Conservation (phyloP, 164 flowering plant genomes). For the Nymphaea colorata region DNA sequence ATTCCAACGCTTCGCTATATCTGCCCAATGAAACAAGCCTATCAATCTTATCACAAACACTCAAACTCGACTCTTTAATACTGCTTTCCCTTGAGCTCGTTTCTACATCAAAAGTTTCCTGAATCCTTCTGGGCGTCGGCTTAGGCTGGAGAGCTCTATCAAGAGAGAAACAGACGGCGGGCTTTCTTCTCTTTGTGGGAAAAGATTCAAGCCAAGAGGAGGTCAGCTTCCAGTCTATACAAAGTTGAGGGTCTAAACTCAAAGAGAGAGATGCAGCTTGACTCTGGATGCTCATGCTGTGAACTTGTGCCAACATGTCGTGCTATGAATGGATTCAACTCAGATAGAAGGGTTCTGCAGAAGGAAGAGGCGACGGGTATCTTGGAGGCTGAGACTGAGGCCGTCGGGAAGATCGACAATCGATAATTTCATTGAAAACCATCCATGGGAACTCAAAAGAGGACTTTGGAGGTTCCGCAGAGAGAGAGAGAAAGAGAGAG, state of each 20-base stretch:
- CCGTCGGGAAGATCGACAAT: no score
- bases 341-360: not conserved
- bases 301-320: not conserved
- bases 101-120: not conserved
- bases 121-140: slow-evolving; percentile 21
- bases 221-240: not conserved
- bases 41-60: slow-evolving; percentile 15
- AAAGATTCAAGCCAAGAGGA: slow-evolving; percentile 5
- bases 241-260: not conserved
- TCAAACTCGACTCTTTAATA: slow-evolving; percentile 5
- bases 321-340: not conserved
- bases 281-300: not conserved
- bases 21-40: slow-evolving; percentile 15
- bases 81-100: slow-evolving; percentile 4
- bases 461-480: not conserved
- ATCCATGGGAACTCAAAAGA: not conserved
- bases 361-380: not conserved
- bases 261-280: not conserved
- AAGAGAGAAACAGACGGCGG: slow-evolving; percentile 14
- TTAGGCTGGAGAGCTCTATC: slow-evolving; percentile 36
- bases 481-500: no score
- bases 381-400: not conserved
- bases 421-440: not conserved
- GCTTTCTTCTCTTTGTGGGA: slow-evolving; percentile 13
- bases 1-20: slow-evolving; percentile 40